These are phyloP conservation scores for Amylocystis lapponica DNA, from an alignment of 768 basidiomycete genomes.

Conservation along the genomic window DNA sequence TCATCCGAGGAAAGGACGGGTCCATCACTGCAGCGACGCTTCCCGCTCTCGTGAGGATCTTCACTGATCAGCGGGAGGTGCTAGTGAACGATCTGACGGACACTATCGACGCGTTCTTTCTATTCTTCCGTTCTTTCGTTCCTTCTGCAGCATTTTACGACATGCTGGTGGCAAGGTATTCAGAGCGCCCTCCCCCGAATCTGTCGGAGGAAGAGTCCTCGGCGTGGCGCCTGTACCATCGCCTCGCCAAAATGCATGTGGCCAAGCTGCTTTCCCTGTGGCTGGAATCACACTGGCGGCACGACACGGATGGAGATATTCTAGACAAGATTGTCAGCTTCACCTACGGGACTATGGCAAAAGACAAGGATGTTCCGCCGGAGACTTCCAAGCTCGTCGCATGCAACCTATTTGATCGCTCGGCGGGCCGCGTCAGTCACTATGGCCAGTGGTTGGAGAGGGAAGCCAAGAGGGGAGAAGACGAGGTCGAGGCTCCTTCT, in stretches of 20 bases:
- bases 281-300: constrained; percentile 66
- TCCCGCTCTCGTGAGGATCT: background rate
- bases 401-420: background rate
- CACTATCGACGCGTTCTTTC: constrained; percentile 52
- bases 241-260: constrained; percentile 45
- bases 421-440: background rate
- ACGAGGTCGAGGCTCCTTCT: background rate
- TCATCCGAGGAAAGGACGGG: background rate
- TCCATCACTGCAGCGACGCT: background rate
- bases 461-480: background rate
- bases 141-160: constrained; percentile 41
- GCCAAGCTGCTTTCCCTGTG: constrained; percentile 59
- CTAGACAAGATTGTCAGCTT: background rate
- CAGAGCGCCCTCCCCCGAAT: constrained; percentile 27
- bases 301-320: constrained; percentile 8
- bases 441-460: background rate
- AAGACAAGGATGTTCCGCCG: background rate
- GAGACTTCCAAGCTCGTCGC: background rate
- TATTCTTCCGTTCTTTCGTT: constrained; percentile 68
- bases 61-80: constrained; percentile 2
- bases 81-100: constrained; percentile 12
- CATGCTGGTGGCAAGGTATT: constrained; percentile 44
- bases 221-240: constrained; percentile 22
- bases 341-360: background rate
- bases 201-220: constrained; percentile 11